Evolutionary conservation across 1,284 basidiomycete genomes (phyloP).

Genomic region (Sanghuangporus sanghuang): DNA sequence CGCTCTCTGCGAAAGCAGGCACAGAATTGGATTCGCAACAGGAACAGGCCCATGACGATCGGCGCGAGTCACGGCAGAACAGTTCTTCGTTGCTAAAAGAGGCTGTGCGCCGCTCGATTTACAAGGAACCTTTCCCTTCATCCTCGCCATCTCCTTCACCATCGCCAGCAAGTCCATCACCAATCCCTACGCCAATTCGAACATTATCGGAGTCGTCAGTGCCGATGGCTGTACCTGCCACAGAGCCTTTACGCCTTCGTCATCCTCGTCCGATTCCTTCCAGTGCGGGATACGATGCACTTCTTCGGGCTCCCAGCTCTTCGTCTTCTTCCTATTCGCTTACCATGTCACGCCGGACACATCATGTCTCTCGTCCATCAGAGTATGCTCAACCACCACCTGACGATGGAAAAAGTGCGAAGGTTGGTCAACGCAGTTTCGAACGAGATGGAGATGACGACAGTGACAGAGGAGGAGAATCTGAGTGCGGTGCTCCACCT

Average conservation of each 20-base stretch:
- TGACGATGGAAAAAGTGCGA: not conserved
- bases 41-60: not conserved
- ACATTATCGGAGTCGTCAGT: not conserved
- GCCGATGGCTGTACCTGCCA: not conserved
- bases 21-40: not conserved
- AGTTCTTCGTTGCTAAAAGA: not conserved
- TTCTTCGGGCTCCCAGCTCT: not conserved
- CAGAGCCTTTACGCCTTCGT: not conserved
- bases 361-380: not conserved
- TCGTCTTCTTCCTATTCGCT: not conserved
- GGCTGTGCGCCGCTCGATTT: conserved; percentile 1
- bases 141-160: not conserved
- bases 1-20: not conserved
- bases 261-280: not conserved
- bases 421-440: not conserved
- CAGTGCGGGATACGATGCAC: not conserved
- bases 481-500: conserved; percentile 4
- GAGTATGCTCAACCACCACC: not conserved
- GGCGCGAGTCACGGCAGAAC: not conserved
- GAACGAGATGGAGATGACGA: not conserved
- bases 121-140: not conserved
- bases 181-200: not conserved
- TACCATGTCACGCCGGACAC: not conserved
- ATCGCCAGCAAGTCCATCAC: not conserved
- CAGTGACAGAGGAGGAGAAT: not conserved